These are phyloP conservation scores for Chalciporus pseudorubinellus DNA, from an alignment of 768 basidiomycete species.

Conservation along the genomic window DNA sequence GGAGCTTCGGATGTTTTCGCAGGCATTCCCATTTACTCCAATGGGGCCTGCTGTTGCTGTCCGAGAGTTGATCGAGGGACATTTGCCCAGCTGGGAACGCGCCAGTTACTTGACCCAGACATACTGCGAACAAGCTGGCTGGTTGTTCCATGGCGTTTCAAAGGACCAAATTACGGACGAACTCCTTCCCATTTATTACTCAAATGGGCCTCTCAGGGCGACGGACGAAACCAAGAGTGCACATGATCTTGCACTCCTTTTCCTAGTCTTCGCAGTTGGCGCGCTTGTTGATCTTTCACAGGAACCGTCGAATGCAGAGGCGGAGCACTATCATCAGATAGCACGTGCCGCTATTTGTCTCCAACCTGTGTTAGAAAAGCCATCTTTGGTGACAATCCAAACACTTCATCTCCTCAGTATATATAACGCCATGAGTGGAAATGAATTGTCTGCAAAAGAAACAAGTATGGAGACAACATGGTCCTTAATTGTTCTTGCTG, in stretches of 20 bases:
- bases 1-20: slow-evolving; percentile 48
- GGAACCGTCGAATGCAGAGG: slow-evolving; percentile 36
- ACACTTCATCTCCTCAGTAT: slow-evolving; percentile 64
- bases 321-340: slow-evolving; percentile 66
- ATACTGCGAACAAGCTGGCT: slow-evolving; percentile 48
- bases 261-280: slow-evolving; percentile 51
- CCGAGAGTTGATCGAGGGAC: slow-evolving; percentile 47
- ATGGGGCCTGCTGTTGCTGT: slow-evolving; percentile 47
- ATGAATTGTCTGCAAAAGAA: slow-evolving; percentile 52
- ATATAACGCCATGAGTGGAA: slow-evolving; percentile 68
- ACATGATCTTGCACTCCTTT: slow-evolving; percentile 51
- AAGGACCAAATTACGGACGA: slow-evolving; percentile 44
- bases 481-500: slow-evolving; percentile 62
- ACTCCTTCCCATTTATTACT: slow-evolving; percentile 42
- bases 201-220: slow-evolving; percentile 15
- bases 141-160: slow-evolving; percentile 51
- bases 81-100: slow-evolving; percentile 53
- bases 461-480: slow-evolving; percentile 74
- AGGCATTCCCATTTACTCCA: slow-evolving; percentile 64
- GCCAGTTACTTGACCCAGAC: slow-evolving; percentile 44
- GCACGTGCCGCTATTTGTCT: slow-evolving; percentile 62
- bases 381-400: slow-evolving; percentile 69
- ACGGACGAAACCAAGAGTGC: slow-evolving; percentile 42
- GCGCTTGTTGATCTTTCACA: slow-evolving; percentile 41
- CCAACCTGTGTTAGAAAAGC: slow-evolving; percentile 69